These are phyloP conservation scores for Amaranthus tricolor DNA, from an alignment of 179 eudicot species.

Conservation along the genomic window DNA sequence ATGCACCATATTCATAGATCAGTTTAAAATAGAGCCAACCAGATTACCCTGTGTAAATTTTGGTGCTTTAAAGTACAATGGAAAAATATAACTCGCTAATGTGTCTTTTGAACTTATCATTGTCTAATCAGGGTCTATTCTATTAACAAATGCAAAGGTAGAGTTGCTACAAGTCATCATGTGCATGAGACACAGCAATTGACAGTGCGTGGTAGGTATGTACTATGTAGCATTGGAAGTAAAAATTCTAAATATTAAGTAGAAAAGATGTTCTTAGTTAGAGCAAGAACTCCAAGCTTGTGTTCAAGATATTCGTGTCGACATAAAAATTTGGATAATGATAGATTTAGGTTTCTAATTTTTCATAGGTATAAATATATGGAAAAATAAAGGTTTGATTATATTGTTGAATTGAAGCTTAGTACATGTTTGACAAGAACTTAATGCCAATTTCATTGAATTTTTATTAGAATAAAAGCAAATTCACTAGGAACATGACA, in stretches of 20 bases:
- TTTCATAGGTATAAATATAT: too few relatives aligned
- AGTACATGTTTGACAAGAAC: too few relatives aligned
- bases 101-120: background rate
- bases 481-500: background rate
- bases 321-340: too few relatives aligned
- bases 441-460: background rate
- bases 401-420: too few relatives aligned
- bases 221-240: background rate
- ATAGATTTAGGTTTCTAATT: too few relatives aligned
- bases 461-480: background rate
- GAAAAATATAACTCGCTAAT: background rate
- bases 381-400: too few relatives aligned
- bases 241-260: too few relatives aligned
- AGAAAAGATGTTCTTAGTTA: too few relatives aligned
- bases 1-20: background rate
- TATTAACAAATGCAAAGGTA: background rate
- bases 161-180: background rate
- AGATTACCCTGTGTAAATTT: background rate
- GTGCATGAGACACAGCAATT: background rate
- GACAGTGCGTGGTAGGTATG: background rate
- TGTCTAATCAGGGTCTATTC: conserved; percentile 1
- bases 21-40: background rate
- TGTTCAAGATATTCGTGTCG: too few relatives aligned
- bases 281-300: too few relatives aligned
- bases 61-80: background rate